A percentile compares a stretch with the other conserved stretches of the same genome.
Evolutionary conservation across 2,329 filamentous ascomycete species (phyloP).

Genomic region (Colletotrichum spaethianum): DNA sequence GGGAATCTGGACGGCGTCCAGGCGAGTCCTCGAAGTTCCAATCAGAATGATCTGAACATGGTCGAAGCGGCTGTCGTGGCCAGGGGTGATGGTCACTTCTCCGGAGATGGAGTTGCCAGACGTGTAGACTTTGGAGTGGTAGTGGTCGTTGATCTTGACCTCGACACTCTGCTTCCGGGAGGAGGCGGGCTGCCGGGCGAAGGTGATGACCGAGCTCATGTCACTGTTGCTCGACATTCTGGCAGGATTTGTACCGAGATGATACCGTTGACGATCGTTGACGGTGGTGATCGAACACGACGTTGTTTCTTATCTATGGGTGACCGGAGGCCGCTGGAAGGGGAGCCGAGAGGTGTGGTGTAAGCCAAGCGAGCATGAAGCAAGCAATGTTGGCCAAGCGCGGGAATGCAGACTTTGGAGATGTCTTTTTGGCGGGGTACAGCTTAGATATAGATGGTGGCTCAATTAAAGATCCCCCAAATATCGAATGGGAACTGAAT

Average conservation of each 20-base stretch:
- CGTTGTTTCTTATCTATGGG: background rate
- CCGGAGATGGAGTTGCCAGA: slow-evolving; percentile 67
- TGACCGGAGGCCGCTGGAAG: background rate
- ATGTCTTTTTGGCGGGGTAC: slow-evolving; percentile 6
- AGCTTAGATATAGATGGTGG: slow-evolving; percentile 14
- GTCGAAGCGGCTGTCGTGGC: slow-evolving; percentile 64
- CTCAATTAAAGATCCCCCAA: slow-evolving; percentile 18
- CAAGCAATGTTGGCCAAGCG: background rate
- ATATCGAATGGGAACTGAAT: slow-evolving; percentile 24
- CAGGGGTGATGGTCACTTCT: slow-evolving; percentile 61
- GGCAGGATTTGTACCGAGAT: background rate
- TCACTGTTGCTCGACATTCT: slow-evolving; percentile 42
- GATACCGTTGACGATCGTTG: background rate
- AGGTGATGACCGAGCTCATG: slow-evolving; percentile 41
- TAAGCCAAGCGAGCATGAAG: slow-evolving; percentile 23
- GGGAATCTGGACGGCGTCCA: slow-evolving; percentile 66
- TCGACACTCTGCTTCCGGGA: slow-evolving; percentile 56
- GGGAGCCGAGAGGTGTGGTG: background rate
- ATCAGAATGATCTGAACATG: slow-evolving; percentile 67
- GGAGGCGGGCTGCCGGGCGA: slow-evolving; percentile 45
- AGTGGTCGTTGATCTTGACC: slow-evolving; percentile 68
- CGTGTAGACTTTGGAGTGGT: slow-evolving; percentile 68
- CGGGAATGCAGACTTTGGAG: background rate
- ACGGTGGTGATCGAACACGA: background rate
- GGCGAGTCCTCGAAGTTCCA: slow-evolving; percentile 63